Evolutionary conservation across 139 green algal species (phyloP), one percentile per base, ranked within the genome.

Genomic region (Mychonastes homosphaera): DNA sequence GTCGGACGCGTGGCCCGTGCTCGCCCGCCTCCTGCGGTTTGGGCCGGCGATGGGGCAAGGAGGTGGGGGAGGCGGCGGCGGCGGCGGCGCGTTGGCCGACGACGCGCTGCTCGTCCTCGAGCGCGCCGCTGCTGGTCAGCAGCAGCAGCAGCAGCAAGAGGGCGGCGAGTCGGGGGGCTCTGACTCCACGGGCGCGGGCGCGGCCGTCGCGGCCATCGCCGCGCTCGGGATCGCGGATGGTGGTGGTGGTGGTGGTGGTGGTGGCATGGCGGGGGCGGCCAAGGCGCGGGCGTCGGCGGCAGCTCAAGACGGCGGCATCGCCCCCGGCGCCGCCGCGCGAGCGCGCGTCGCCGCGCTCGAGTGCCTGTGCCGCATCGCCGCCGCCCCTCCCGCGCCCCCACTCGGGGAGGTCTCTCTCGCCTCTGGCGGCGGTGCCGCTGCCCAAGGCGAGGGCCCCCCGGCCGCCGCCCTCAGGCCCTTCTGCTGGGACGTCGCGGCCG

Each of bases 1-100:
- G 26, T 18, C 68, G 16, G 83, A 91, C 28, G 79, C 77, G 2
- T 74, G 70, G 72, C 83, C 83, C 2, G 33, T 76, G 53, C 55
- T 91, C 48, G 32, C 62, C 35, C 64, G 57, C 12, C 50, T 90
- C 45, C 63, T 87, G 40, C 19, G 40, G 43, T 9, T 32, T n/a
- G 51, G 63, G 4, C 50, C 33, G 2, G 30, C 30, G 55, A 28
- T 9, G 55, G 43, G 43, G 26, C 39, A 38, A 3, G 50, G 26
- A 46, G 50, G 46, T 36, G 51, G 40, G 18, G 19, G 36, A 41
- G 46, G 23, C 29, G 59, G 34, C 10, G 29, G 49, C 49, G 46
- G 33, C n/a, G 29, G 6, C 10, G 49, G 24, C 13, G 59, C 36
- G 18, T 39, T 26, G 41, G 7, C 8, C 9, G 41, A 46, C 3